Evolutionary conservation across 2,329 filamentous ascomycete species (phyloP).

Genomic region (Elsinoe ampelina): DNA sequence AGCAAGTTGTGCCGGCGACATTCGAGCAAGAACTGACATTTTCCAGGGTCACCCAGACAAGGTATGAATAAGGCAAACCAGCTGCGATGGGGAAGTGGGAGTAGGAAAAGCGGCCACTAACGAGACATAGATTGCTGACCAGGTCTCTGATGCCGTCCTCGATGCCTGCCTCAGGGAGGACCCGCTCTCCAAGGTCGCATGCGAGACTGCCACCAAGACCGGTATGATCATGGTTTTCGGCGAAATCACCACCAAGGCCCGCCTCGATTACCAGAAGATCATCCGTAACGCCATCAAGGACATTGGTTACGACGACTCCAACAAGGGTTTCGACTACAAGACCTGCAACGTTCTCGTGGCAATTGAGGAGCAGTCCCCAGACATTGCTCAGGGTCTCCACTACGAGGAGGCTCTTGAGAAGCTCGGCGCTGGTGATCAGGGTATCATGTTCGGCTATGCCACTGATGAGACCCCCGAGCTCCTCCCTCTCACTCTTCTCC

Average conservation of each 20-base stretch:
- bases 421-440: conserved; percentile 97
- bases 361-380: conserved; percentile 98
- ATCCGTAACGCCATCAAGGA: conserved; percentile 93
- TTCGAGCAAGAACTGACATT: not conserved
- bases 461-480: conserved; percentile 98
- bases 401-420: conserved; percentile 96
- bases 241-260: conserved; percentile 96
- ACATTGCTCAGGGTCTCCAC: conserved; percentile 98
- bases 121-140: conserved; percentile 47
- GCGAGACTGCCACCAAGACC: conserved; percentile 99
- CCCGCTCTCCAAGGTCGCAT: conserved; percentile 95
- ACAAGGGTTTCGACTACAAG: conserved; percentile 99
- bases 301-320: conserved; percentile 94
- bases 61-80: conserved; percentile 3
- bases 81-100: conserved; percentile 16
- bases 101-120: not conserved
- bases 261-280: conserved; percentile 95
- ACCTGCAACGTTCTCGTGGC: conserved; percentile 97
- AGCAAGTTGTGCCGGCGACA: conserved; percentile 22
- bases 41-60: conserved; percentile 28
- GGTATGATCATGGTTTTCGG: conserved; percentile 99
- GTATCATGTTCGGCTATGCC: conserved; percentile 99
- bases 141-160: conserved; percentile 96
- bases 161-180: conserved; percentile 94
- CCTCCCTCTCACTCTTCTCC: conserved; percentile 84